These are phyloP conservation scores for Jacaranda copaia DNA, from an alignment of 257 asterid genomes.

Conservation along the genomic window DNA sequence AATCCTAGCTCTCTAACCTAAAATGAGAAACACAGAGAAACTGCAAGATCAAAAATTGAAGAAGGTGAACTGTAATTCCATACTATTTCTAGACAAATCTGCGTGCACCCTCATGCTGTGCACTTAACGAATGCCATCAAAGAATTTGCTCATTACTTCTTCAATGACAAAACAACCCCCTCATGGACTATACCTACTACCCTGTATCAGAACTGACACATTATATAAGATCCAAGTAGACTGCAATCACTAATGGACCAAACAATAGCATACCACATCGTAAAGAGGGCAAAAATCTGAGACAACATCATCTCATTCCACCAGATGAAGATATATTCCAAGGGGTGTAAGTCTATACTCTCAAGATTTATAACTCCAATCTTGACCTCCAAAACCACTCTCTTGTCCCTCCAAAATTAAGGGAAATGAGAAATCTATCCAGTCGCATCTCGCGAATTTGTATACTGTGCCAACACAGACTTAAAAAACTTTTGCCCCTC, in stretches of 20 bases:
- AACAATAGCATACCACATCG: not conserved
- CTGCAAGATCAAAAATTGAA: not conserved
- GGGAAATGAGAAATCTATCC: not conserved
- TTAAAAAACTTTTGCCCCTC: not conserved
- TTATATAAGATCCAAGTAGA: not conserved
- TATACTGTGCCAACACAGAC: not conserved
- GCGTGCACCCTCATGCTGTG: not conserved
- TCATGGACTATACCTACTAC: not conserved
- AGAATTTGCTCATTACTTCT: not conserved
- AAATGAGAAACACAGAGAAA: not conserved
- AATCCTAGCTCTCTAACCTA: not conserved
- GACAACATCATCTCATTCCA: not conserved
- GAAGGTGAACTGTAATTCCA: not conserved
- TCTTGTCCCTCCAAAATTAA: not conserved
- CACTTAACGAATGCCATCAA: not conserved
- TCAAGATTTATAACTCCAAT: not conserved
- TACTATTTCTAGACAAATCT: not conserved
- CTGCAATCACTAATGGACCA: not conserved
- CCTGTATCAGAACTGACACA: not conserved
- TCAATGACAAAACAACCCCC: not conserved
- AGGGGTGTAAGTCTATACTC: not conserved
- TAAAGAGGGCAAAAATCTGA: not conserved
- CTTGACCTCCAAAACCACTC: not conserved
- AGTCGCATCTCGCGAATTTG: not conserved
- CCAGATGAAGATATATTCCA: not conserved